A percentile compares a stretch with the other conserved stretches of the same genome.
Conservation (phyloP, 192 early-diverging fungal species). For the Chytriomyces sp. region DNA sequence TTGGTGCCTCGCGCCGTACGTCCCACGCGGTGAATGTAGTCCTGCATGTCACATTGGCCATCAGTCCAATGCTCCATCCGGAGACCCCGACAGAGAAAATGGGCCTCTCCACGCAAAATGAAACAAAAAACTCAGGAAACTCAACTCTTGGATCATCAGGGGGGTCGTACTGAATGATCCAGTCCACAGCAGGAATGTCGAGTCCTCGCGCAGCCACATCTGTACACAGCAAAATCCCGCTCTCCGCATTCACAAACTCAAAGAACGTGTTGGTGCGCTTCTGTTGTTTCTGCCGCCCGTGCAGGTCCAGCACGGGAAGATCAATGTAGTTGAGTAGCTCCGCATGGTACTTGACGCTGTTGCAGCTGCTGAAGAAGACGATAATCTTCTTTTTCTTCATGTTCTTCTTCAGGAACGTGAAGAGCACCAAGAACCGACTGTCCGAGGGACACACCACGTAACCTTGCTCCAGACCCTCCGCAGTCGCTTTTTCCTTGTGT, state of each 20-base stretch:
- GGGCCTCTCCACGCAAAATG: conserved; percentile 20
- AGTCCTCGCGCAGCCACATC: conserved; percentile 97
- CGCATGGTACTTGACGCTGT: conserved; percentile 96
- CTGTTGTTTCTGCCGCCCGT: conserved; percentile 96
- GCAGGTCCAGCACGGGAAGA: conserved; percentile 96
- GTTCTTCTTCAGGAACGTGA: conserved; percentile 98
- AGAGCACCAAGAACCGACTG: conserved; percentile 92
- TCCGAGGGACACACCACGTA: conserved; percentile 95
- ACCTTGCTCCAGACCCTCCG: conserved; percentile 94
- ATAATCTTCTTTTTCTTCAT: conserved; percentile 99
- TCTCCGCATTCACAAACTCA: conserved; percentile 95
- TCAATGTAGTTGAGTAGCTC: conserved; percentile 99
- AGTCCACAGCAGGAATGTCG: conserved; percentile 97
- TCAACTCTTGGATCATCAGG: conserved; percentile 94
- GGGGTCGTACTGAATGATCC: conserved; percentile 99
- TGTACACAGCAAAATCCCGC: conserved; percentile 92
- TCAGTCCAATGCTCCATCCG: background rate
- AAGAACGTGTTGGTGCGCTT: conserved; percentile 99
- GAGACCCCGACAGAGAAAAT: background rate
- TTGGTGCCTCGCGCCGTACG: conserved; percentile 91
- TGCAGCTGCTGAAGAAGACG: conserved; percentile 97
- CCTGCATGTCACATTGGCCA: conserved; percentile 9
- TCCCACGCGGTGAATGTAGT: conserved; percentile 61
- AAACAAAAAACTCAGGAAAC: conserved; percentile 1
- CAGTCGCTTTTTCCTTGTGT: conserved; percentile 92